Base-by-base conservation (phyloP, 345 rosid species). In the Noccaea caerulescens region DNA sequence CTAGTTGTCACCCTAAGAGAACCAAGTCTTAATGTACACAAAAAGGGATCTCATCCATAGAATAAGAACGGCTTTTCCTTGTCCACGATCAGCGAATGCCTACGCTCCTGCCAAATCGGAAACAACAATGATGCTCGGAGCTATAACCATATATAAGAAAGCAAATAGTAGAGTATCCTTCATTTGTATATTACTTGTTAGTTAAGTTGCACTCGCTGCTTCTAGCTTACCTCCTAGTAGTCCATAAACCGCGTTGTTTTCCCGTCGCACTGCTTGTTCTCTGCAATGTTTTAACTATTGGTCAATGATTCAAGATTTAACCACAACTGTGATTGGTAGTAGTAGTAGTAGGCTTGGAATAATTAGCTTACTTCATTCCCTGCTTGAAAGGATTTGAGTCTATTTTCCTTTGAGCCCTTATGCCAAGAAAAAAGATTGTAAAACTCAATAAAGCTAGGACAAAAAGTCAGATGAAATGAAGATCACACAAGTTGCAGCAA, bases 351-450 rank as follows among this genome's bases (percentile, higher is more conserved):
- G 5, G n/a, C 10, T 20, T 18, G 64, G 46, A 63, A 68, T 58
- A 23, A 11, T 52, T n/a, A 44, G 62, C 83, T 81, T 80, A 87
- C 93, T 90, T 87, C 85, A 73, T 81, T 68, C 71, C 78, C 88
- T 76, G 79, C 83, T 80, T 75, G 89, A 66, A 88, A 71, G 49
- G 81, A 59, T 68, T 81, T 81, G 76, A 61, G 55, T 86, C 84
- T 87, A 63, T 89, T 91, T 82, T 91, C 99, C 88, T 95, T 95
- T 79, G 89, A 81, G 71, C 88, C 91, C 99, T 94, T 81, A 69
- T 62, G 72, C 73, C 80, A 82, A 72, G 63, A 73, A 81, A 73
- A 39, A 75, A 63, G 30, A 62, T 43, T 45, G 42, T 55, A 4
- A 61, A 71, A 60, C 65, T 77, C 72, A 80, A 52, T 73, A 53